Conservation (phyloP, 768 basidiomycete species). For the Dioszegia crocea region DNA sequence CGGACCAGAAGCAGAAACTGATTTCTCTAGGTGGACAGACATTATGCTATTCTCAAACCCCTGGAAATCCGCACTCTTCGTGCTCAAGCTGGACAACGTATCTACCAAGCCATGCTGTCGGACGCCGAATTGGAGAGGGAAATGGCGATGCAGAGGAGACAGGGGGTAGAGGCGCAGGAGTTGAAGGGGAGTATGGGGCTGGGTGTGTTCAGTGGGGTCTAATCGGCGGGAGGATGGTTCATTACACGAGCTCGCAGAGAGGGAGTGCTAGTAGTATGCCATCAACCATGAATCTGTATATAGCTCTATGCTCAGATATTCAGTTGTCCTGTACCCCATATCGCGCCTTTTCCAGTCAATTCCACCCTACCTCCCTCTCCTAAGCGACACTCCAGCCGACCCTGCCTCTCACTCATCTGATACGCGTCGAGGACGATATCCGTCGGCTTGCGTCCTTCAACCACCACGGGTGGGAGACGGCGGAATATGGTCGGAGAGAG, state of each 20-base stretch:
- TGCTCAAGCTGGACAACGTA: slow-evolving; percentile 16
- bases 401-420: slow-evolving; percentile 22
- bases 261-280: too few species aligned
- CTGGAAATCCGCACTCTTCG: slow-evolving; percentile 16
- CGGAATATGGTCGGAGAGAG: slow-evolving; percentile 9
- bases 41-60: slow-evolving; percentile 10
- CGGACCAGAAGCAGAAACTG: background rate
- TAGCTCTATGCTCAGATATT: background rate
- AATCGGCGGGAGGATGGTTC: background rate
- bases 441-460: background rate
- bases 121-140: slow-evolving; percentile 40
- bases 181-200: slow-evolving; percentile 16
- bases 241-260: background rate
- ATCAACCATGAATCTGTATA: too few species aligned
- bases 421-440: slow-evolving; percentile 15
- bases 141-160: slow-evolving; percentile 31
- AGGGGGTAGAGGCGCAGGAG: slow-evolving; percentile 25
- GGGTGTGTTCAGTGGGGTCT: slow-evolving; percentile 9
- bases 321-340: slow-evolving; percentile 15
- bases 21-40: slow-evolving; percentile 17
- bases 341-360: slow-evolving; percentile 11
- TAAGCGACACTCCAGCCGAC: slow-evolving; percentile 14
- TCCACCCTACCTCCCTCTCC: slow-evolving; percentile 10
- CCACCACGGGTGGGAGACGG: slow-evolving; percentile 7
- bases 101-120: slow-evolving; percentile 25